Evolutionary conservation across 2,329 filamentous ascomycete genomes (phyloP).

Genomic region (Basipetospora sp.): DNA sequence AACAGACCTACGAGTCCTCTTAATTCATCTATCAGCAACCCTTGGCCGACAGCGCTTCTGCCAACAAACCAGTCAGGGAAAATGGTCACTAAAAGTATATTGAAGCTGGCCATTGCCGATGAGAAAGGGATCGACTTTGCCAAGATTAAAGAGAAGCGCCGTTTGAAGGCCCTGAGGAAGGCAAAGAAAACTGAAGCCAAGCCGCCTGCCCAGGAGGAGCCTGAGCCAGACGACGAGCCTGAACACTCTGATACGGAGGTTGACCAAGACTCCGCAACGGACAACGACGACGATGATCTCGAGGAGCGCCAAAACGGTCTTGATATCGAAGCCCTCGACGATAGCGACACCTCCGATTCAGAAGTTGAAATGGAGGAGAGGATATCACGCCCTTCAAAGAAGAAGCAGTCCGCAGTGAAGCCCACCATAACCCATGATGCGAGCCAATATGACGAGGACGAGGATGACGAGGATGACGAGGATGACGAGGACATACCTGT

Average conservation of each 20-base stretch:
- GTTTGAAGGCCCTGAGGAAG: slow-evolving; percentile 28
- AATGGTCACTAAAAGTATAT: slow-evolving; percentile 32
- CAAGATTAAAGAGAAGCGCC: slow-evolving; percentile 35
- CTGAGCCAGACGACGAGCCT: slow-evolving; percentile 13
- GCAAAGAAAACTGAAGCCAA: slow-evolving; percentile 17
- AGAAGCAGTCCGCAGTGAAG: slow-evolving; percentile 17
- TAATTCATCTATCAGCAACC: no score
- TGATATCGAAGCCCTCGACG: slow-evolving; percentile 42
- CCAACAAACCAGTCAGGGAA: background rate
- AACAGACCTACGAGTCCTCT: no score
- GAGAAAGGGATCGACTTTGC: slow-evolving; percentile 40
- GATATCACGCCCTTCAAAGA: slow-evolving; percentile 32
- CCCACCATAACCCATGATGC: slow-evolving; percentile 20
- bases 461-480: slow-evolving; percentile 51
- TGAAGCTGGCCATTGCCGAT: slow-evolving; percentile 38
- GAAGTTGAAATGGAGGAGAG: slow-evolving; percentile 66
- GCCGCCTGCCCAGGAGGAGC: slow-evolving; percentile 11
- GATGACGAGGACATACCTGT: slow-evolving; percentile 80
- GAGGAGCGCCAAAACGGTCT: slow-evolving; percentile 22
- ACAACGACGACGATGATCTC: slow-evolving; percentile 26
- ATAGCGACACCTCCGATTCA: slow-evolving; percentile 51
- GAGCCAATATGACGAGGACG: slow-evolving; percentile 34
- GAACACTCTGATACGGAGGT: slow-evolving; percentile 11
- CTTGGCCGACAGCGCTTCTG: no score
- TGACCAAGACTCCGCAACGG: slow-evolving; percentile 18